Evolutionary conservation across 768 basidiomycete genomes (phyloP).

Genomic region (Tylopilus plumbeoviolaceoides): DNA sequence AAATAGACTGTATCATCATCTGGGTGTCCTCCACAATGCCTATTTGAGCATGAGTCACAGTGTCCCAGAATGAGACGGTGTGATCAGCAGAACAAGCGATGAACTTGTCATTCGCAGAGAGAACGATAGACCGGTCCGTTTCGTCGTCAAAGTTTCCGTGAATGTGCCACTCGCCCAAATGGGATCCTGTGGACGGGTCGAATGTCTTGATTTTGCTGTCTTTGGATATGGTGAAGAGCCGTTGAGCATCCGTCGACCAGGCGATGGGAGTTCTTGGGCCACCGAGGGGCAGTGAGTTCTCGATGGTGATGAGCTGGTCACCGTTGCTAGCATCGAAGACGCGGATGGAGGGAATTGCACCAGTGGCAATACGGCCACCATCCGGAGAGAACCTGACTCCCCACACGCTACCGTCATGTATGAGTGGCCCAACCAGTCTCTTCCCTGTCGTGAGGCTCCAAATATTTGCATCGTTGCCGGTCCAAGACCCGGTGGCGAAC

Average conservation of each 20-base stretch:
- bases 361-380: not conserved
- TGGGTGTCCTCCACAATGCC: not conserved
- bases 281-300: fast-evolving
- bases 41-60: not conserved
- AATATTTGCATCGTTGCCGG: not conserved
- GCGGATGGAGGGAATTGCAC: not conserved
- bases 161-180: not conserved
- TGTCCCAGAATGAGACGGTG: not conserved
- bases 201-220: not conserved
- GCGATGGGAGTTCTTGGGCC: not conserved
- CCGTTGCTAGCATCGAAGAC: not conserved
- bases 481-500: not conserved
- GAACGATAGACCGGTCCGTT: not conserved
- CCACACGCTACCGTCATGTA: not conserved
- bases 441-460: not conserved
- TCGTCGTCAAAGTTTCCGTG: not conserved
- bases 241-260: not conserved
- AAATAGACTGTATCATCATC: not conserved
- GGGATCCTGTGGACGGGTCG: not conserved
- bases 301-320: not conserved
- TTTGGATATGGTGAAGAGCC: not conserved
- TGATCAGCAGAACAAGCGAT: not conserved
- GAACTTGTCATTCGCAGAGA: not conserved
- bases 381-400: not conserved
- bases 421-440: not conserved